These are phyloP conservation scores for Sporothrix dimorphospora DNA, from an alignment of 2,329 filamentous ascomycete species.

Conservation along the genomic window DNA sequence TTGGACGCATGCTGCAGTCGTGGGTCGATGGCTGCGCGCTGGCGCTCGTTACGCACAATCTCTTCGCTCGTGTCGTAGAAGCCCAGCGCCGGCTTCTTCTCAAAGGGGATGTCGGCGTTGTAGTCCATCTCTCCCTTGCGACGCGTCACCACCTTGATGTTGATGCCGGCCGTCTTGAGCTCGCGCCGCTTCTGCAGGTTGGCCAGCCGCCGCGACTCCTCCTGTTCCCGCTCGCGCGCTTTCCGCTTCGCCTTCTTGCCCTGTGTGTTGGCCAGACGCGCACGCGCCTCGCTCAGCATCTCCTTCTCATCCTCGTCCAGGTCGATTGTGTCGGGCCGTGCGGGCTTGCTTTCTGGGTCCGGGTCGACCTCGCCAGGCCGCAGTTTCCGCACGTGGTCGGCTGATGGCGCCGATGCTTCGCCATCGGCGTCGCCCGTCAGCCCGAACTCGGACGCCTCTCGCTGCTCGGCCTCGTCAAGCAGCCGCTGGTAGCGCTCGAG, in stretches of 20 bases:
- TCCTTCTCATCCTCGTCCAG: constrained; percentile 99
- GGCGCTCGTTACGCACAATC: constrained; percentile 75
- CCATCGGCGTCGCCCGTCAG: constrained; percentile 77
- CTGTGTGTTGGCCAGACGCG: constrained; percentile 94
- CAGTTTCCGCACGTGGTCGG: constrained; percentile 86
- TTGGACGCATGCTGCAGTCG: constrained; percentile 79
- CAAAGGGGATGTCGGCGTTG: constrained; percentile 97
- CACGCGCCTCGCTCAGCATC: constrained; percentile 97
- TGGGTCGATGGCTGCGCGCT: constrained; percentile 85
- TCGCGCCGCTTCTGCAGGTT: constrained; percentile 93
- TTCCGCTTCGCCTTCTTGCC: constrained; percentile 99
- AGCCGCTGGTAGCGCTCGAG: constrained; percentile 96
- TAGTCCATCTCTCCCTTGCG: constrained; percentile 99
- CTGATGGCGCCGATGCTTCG: constrained; percentile 83
- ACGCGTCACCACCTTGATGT: constrained; percentile 88
- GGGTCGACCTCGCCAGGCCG: constrained; percentile 93
- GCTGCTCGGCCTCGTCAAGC: constrained; percentile 90
- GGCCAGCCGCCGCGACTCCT: constrained; percentile 88
- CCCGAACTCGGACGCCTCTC: constrained; percentile 78
- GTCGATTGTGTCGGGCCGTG: constrained; percentile 93
- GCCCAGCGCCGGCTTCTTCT: constrained; percentile 83
- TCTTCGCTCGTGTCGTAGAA: constrained; percentile 95
- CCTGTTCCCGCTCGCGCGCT: constrained; percentile 90
- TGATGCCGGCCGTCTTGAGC: constrained; percentile 96
- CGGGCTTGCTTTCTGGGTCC: constrained; percentile 96